Evolutionary conservation across 2,329 filamentous ascomycete genomes (phyloP).

Genomic region (Botrytis hyacinthi): DNA sequence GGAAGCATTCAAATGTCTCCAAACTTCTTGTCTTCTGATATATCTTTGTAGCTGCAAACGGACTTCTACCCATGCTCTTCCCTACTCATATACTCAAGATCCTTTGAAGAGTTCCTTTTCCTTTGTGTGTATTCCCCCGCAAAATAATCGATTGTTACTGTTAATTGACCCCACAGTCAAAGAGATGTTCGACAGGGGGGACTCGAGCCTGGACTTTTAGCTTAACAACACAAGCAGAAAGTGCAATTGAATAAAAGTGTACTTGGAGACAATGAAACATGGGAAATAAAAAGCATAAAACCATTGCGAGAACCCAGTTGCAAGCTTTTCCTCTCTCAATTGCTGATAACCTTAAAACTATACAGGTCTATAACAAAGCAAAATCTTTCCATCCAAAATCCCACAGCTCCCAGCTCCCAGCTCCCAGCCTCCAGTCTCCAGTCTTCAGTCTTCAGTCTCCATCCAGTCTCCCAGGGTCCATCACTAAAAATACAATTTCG

Average conservation of each 20-base stretch:
- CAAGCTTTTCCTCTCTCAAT: background rate
- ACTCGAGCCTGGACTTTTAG: constrained; percentile 11
- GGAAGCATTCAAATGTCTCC: background rate
- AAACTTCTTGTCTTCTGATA: background rate
- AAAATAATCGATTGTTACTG: background rate
- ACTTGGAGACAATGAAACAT: constrained; percentile 14
- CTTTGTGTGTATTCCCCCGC: background rate
- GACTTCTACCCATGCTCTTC: background rate
- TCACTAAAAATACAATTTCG: constrained; percentile 18
- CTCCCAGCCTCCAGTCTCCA: background rate
- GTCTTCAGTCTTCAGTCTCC: background rate
- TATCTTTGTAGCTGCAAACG: background rate
- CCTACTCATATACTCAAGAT: background rate
- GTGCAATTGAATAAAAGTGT: background rate
- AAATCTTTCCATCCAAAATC: background rate
- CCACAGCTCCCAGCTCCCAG: background rate
- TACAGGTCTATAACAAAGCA: background rate
- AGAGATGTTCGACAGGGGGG: constrained; percentile 15
- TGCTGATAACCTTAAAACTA: background rate
- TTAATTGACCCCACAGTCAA: constrained; percentile 6
- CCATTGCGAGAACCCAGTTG: background rate
- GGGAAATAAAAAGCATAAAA: constrained; percentile 12
- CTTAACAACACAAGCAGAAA: background rate
- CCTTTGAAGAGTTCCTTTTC: background rate
- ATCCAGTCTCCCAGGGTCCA: background rate